These are phyloP conservation scores for Viola pubescens DNA, from an alignment of 441 rosid species.

Conservation along the genomic window DNA sequence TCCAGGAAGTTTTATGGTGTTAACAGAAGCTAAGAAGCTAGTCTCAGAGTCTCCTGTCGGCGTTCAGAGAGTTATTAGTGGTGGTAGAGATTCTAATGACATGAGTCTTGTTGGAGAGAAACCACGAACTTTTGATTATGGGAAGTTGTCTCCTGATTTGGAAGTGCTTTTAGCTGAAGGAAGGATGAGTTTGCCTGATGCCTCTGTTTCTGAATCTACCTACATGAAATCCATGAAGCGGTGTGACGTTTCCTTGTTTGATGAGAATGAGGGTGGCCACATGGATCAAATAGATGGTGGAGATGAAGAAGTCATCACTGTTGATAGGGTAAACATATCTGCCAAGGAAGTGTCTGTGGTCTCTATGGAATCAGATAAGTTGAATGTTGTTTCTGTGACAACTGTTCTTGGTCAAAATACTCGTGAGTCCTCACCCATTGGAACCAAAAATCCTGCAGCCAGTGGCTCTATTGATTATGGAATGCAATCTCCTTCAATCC, in stretches of 20 bases:
- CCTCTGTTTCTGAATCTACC: conserved; percentile 21
- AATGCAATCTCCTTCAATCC: conserved; percentile 17
- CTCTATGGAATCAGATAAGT: conserved; percentile 21
- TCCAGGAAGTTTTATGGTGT: conserved; percentile 55
- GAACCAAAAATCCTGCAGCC: conserved; percentile 22
- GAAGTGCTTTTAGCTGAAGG: conserved; percentile 66
- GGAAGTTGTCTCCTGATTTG: conserved; percentile 56
- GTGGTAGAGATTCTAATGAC: conserved; percentile 66
- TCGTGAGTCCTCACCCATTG: conserved; percentile 15
- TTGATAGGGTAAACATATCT: conserved; percentile 23
- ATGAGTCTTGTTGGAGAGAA: conserved; percentile 84
- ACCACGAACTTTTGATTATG: conserved; percentile 52
- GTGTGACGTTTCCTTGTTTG: conserved; percentile 17
- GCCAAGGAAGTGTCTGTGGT: conserved; percentile 20
- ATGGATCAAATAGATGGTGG: conserved; percentile 15
- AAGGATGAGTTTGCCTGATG: conserved; percentile 27
- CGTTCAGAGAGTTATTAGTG: conserved; percentile 30
- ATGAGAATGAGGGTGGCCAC: conserved; percentile 16
- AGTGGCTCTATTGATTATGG: conserved; percentile 13
- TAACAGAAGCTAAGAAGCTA: conserved; percentile 48
- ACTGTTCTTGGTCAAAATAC: conserved; percentile 17
- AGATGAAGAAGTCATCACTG: conserved; percentile 19
- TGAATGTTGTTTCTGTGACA: conserved; percentile 19
- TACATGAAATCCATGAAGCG: conserved; percentile 15
- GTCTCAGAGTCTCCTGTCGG: conserved; percentile 24